Conservation (phyloP, 306 rosid species). For the Ormosia emarginata region DNA sequence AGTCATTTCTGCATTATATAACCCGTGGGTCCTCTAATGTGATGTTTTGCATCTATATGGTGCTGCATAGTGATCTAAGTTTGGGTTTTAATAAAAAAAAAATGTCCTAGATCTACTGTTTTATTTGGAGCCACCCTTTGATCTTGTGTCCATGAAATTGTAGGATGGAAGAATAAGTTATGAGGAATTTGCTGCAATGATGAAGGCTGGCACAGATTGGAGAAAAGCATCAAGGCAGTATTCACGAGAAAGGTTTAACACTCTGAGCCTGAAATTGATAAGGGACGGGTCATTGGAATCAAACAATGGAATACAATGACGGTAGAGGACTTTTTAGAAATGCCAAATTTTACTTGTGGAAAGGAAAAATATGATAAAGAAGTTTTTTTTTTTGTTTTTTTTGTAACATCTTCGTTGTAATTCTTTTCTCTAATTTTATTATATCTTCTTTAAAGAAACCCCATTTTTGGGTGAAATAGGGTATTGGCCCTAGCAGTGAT, state of each 20-base stretch:
- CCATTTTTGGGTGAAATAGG: slow-evolving; percentile 31
- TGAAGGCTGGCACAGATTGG: slow-evolving; percentile 99
- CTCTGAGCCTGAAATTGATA: slow-evolving; percentile 64
- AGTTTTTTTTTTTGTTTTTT: slow-evolving; percentile 20
- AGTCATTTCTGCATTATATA: neutral
- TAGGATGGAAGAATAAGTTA: slow-evolving; percentile 93
- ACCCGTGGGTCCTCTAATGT: neutral
- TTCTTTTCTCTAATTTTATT: slow-evolving; percentile 26
- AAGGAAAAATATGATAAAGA: slow-evolving; percentile 26
- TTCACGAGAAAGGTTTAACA: slow-evolving; percentile 86
- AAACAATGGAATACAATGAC: slow-evolving; percentile 33
- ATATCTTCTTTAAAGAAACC: slow-evolving; percentile 12
- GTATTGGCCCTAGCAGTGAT: slow-evolving; percentile 25
- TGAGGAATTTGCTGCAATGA: slow-evolving; percentile 83
- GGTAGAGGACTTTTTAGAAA: slow-evolving; percentile 27
- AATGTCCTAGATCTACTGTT: neutral
- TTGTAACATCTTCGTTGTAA: slow-evolving; percentile 30
- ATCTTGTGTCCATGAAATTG: slow-evolving; percentile 20
- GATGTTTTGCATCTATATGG: neutral
- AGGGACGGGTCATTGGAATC: slow-evolving; percentile 70
- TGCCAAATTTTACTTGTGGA: slow-evolving; percentile 8
- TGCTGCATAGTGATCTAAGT: neutral
- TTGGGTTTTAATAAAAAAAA: neutral
- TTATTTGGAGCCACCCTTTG: slow-evolving; percentile 13
- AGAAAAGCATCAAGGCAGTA: slow-evolving; percentile 96